phyloP scores from a whole-genome alignment of 2,329 filamentous ascomycete species.

The Neophaeococcomyces aloes region DNA sequence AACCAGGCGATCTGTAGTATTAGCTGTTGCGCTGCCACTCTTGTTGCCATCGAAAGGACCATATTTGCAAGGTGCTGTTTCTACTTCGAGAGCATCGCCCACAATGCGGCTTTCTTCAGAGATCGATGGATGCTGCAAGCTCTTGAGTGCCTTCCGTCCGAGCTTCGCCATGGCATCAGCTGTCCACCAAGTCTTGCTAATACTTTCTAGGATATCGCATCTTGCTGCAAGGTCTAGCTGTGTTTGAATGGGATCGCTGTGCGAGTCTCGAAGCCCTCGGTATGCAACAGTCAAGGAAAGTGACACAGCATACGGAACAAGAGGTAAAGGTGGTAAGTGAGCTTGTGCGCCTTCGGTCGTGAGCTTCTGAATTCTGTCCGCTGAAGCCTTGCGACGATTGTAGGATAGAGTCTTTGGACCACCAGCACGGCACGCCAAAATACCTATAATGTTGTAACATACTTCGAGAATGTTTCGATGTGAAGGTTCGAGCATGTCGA shows the following conservation, averaged over 20 bases:
- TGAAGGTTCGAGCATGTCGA: constrained; percentile 1
- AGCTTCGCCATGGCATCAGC: constrained; percentile 34
- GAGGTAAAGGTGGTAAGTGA: constrained; percentile 40
- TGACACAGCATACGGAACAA: constrained; percentile 46
- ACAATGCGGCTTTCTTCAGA: constrained; percentile 20
- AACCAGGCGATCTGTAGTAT: neutral
- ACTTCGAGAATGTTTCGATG: constrained; percentile 37
- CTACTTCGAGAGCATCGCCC: constrained; percentile 35
- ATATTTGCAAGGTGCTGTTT: constrained; percentile 23
- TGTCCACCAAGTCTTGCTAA: constrained; percentile 30
- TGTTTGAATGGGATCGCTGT: constrained; percentile 29
- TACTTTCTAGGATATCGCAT: constrained; percentile 27
- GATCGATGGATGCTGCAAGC: constrained; percentile 16
- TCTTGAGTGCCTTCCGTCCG: constrained; percentile 29
- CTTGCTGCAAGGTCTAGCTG: constrained; percentile 28
- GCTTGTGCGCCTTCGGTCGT: constrained; percentile 24
- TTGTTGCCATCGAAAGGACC: constrained; percentile 17
- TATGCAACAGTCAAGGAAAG: constrained; percentile 48
- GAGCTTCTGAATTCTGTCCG: constrained; percentile 44
- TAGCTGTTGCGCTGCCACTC: neutral
- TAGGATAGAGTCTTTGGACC: constrained; percentile 42
- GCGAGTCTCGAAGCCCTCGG: constrained; percentile 43
- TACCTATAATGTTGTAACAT: constrained; percentile 47
- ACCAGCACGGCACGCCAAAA: constrained; percentile 45
- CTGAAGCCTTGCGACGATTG: constrained; percentile 44